Evolutionary conservation across 495 filamentous ascomycete species (phyloP).

Genomic region (Xylaria palmicola): DNA sequence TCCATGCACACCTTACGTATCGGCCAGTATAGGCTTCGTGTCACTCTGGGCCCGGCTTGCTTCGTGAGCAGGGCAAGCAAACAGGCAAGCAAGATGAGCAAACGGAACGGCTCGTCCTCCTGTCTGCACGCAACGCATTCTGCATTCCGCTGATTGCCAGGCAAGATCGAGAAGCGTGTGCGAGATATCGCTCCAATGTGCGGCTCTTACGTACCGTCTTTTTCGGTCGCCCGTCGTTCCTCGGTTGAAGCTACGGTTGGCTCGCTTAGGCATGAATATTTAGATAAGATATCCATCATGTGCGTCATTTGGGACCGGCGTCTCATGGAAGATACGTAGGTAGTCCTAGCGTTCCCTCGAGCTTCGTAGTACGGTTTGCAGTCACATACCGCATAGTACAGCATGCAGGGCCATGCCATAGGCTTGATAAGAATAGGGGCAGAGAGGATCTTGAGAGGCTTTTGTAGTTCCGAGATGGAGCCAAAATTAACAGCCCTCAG

Average conservation of each 20-base stretch:
- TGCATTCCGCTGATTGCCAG: too few species aligned
- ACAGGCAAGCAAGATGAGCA: background rate
- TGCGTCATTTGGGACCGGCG: background rate
- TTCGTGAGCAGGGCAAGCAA: background rate
- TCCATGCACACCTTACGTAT: background rate
- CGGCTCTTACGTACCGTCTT: constrained; percentile 7
- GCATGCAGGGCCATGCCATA: too few species aligned
- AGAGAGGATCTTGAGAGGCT: too few species aligned
- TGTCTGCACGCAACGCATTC: too few species aligned
- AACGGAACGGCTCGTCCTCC: background rate
- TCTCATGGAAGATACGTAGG: background rate
- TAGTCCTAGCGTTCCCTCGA: too few species aligned
- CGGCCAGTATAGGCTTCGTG: too few species aligned
- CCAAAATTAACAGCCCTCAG: background rate
- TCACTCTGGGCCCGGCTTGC: too few species aligned
- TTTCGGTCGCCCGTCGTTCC: background rate
- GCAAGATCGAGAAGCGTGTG: background rate
- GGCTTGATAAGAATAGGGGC: too few species aligned
- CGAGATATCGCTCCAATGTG: constrained; percentile 3
- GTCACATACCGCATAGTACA: too few species aligned
- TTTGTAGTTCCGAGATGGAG: background rate
- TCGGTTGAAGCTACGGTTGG: background rate
- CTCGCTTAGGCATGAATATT: background rate
- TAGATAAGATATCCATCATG: constrained; percentile 7
- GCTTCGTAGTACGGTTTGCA: background rate